These are phyloP conservation scores for Stylonectria norvegica DNA, from an alignment of 2,329 filamentous ascomycete genomes.

Conservation along the genomic window DNA sequence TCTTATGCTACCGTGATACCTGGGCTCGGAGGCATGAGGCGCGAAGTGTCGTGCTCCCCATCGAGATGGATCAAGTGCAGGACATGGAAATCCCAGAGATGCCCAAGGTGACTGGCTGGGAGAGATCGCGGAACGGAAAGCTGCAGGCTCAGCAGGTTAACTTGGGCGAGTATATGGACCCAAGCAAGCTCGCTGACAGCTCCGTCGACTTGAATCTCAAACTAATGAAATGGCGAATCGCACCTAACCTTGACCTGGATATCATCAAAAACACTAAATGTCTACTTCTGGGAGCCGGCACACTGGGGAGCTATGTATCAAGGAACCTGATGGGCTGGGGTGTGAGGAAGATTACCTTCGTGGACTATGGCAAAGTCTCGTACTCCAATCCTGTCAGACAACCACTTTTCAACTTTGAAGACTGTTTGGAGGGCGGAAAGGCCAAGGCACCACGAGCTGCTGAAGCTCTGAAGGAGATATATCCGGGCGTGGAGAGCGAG, in stretches of 20 bases:
- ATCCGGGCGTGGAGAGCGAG: conserved; percentile 79
- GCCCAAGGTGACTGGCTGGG: conserved; percentile 95
- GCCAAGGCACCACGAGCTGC: conserved; percentile 81
- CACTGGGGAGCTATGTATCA: conserved; percentile 89
- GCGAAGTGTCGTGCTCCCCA: conserved; percentile 72
- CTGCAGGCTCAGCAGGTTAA: conserved; percentile 75
- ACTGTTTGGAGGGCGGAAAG: conserved; percentile 81
- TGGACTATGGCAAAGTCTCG: conserved; percentile 89
- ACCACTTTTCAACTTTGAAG: conserved; percentile 84
- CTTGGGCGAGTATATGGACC: conserved; percentile 91
- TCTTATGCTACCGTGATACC: conserved; percentile 87
- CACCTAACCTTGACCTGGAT: conserved; percentile 82
- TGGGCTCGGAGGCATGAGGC: conserved; percentile 74
- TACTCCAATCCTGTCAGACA: conserved; percentile 97
- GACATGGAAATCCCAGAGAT: conserved; percentile 51
- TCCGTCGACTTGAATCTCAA: conserved; percentile 95
- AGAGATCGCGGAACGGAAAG: conserved; percentile 76
- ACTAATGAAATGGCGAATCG: conserved; percentile 97
- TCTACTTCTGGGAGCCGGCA: conserved; percentile 86
- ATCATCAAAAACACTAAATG: conserved; percentile 87
- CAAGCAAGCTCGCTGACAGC: conserved; percentile 80
- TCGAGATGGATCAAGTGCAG: conserved; percentile 52
- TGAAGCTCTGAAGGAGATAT: conserved; percentile 77
- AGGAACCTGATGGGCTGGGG: conserved; percentile 94
- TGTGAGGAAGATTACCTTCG: conserved; percentile 89